Base-by-base conservation (phyloP, 345 rosid genomes). In the Balakata baccata region DNA sequence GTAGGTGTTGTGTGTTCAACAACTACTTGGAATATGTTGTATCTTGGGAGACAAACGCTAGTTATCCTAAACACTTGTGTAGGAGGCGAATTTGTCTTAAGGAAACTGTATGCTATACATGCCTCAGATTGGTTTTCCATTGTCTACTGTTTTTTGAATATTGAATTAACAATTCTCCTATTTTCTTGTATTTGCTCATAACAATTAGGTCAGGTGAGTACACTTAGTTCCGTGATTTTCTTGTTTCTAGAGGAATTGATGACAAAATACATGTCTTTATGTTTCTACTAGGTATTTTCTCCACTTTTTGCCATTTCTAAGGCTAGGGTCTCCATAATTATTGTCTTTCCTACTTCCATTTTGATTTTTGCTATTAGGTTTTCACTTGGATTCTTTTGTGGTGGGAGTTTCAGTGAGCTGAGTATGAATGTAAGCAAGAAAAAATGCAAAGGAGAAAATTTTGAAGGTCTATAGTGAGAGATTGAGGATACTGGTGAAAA, bases 311-410 rank as follows among this genome's bases (percentile, higher is more conserved):
- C 87, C 11, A 66, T 89, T 74, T 79, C 84, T 63, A 83, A 89
- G 74, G 86, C 86, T 46, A 85, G 85, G 72, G 81, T 89, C 60
- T 88, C 87, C 18, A 79, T 85, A 7, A 74, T 89, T 74, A 45
- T 85, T 13, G 53, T 85, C 47, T 84, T 89, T 76, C 90, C 91
- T 0, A 90, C 90, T 41, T 73, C 87, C 45, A 81, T 81, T 62
- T 80, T 86, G 86, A 81, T 89, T 41, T 89, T 86, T 34, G 87
- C 79, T 29, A 41, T 80, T 63, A 89, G 94, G 67, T 86, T 89
- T 77, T 86, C 89, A 0, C 23, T 85, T 50, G 94, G 91, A 62
- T 84, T 82, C 75, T 77, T 85, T 65, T 84, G 85, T 9, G 88
- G 90, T 0, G 84, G 90, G 47, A 67, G 72, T 57, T 76, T 79